Evolutionary conservation across 345 rosid genomes (phyloP), one percentile per base, ranked within the genome.

Genomic region (Kernera saxatilis): DNA sequence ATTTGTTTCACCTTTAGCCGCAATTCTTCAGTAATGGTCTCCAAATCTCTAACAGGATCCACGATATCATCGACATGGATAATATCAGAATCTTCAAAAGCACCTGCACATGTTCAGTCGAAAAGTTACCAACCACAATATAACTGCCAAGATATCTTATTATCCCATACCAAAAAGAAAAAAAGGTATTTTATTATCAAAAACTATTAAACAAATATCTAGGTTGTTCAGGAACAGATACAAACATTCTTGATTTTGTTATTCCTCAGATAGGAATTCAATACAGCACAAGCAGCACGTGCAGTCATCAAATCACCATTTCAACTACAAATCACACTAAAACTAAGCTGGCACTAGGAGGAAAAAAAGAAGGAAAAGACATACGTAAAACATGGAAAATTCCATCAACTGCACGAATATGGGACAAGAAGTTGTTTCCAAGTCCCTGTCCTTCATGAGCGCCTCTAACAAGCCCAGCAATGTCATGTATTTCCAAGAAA

Each of bases 351-450:
- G 18, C 21, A 62, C 21, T 15, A 32, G 8, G 39, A 63, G 25
- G 2, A 39, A 41, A 33, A 4, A 26, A 12, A 27, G 32, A 35
- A 13, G 9, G 26, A 21, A 48, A 48, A 19, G 37, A 26, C 89
- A 82, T 85, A 93, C 97, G 96, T 57, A 94, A 68, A 65, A 94
- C 97, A 77, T 94, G 99, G 81, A 91, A 94, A 69, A 94, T 91
- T 77, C 98, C 99, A 84, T 94, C 99, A 76, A 94, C 99, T 0
- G 99, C 99, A 49, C 99, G 95, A 60, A 94, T 94, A 64, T 94
- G 99, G 21, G 99, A 94, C 72, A 94, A 79, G 84, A 94, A 94
- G 80, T 71, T 91, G 81, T 94, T 94, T 67, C 99, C 99, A 83
- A 94, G 77, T 15, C 99, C 99, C 78, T 91, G 95, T 36, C 99